phyloP scores from a whole-genome alignment of 1,284 basidiomycete species.

The Cryptococcus sp. region DNA sequence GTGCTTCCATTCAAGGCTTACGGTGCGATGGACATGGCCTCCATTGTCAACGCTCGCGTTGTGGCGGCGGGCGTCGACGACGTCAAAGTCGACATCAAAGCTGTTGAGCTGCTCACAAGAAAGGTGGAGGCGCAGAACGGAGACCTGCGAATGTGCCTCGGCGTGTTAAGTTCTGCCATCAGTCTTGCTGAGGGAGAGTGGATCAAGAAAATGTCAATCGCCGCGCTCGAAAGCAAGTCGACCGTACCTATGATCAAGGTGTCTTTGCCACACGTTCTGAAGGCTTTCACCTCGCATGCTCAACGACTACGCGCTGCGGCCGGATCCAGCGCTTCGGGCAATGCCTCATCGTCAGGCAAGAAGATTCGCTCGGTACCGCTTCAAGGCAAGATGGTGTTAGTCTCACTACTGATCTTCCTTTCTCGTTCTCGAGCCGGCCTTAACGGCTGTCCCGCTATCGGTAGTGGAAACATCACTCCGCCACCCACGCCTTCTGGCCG shows the following conservation, averaged over 20 bases:
- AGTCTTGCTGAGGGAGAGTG: slow-evolving; percentile 50
- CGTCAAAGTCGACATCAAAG: slow-evolving; percentile 47
- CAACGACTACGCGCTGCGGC: slow-evolving; percentile 46
- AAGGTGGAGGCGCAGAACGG: slow-evolving; percentile 55
- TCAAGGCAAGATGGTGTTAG: slow-evolving; percentile 52
- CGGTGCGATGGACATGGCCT: slow-evolving; percentile 45
- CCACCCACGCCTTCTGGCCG: slow-evolving; percentile 19
- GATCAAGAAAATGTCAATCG: slow-evolving; percentile 39
- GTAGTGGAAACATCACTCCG: slow-evolving; percentile 15
- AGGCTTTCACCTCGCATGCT: slow-evolving; percentile 48
- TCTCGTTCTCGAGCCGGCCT: slow-evolving; percentile 34
- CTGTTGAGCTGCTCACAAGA: slow-evolving; percentile 47
- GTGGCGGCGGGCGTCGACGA: slow-evolving; percentile 21
- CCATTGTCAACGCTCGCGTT: slow-evolving; percentile 47
- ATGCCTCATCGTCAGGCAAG: slow-evolving; percentile 25
- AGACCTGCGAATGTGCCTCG: slow-evolving; percentile 53
- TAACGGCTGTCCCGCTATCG: slow-evolving; percentile 34
- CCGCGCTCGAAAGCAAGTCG: slow-evolving; percentile 5
- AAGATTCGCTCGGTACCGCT: slow-evolving; percentile 50
- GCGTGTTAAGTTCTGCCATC: slow-evolving; percentile 48
- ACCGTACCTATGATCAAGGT: slow-evolving; percentile 38
- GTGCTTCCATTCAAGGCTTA: slow-evolving; percentile 52
- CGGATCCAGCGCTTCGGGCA: slow-evolving; percentile 27
- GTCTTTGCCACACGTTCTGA: slow-evolving; percentile 44
- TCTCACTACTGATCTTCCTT: slow-evolving; percentile 43